A percentile compares a stretch with the other conserved stretches of the same genome.
Evolutionary conservation across 106 monocot species (phyloP).

Genomic region (Allium cepa): DNA sequence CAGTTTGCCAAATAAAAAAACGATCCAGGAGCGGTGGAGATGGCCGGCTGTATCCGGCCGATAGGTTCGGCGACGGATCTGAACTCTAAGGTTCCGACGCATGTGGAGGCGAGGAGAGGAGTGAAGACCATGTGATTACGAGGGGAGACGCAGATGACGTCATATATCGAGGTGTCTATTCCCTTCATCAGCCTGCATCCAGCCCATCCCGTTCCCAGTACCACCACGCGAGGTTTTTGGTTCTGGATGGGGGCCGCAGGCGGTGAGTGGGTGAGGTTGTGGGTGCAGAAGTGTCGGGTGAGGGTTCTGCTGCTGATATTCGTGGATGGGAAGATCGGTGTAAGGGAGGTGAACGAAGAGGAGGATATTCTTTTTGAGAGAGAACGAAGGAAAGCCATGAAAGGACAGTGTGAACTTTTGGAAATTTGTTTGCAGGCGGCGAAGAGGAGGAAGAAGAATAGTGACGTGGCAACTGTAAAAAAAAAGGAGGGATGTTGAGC

Average conservation of each 20-base stretch:
- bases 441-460: too few relatives aligned
- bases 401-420: not conserved
- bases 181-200: conserved; percentile 85
- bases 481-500: too few relatives aligned
- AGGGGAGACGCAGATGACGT: conserved; percentile 93
- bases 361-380: not conserved
- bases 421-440: too few relatives aligned
- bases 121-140: conserved; percentile 99
- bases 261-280: conserved; percentile 6
- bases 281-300: conserved; percentile 4
- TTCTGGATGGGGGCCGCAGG: conserved; percentile 23
- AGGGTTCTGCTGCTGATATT: not conserved
- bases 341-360: not conserved
- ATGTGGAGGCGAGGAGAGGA: conserved; percentile 92
- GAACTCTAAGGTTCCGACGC: conserved; percentile 98
- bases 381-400: conserved; percentile 7
- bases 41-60: conserved; percentile 72
- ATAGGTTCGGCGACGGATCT: conserved; percentile 90
- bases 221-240: conserved; percentile 75
- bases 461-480: too few relatives aligned
- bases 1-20: conserved; percentile 75
- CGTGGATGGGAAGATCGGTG: not conserved
- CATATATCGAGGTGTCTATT: conserved; percentile 71
- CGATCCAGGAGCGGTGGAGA: conserved; percentile 61
- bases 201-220: conserved; percentile 92